phyloP scores from a whole-genome alignment of 2,329 filamentous ascomycete genomes.

The Talaromyces albobiverticillius region DNA sequence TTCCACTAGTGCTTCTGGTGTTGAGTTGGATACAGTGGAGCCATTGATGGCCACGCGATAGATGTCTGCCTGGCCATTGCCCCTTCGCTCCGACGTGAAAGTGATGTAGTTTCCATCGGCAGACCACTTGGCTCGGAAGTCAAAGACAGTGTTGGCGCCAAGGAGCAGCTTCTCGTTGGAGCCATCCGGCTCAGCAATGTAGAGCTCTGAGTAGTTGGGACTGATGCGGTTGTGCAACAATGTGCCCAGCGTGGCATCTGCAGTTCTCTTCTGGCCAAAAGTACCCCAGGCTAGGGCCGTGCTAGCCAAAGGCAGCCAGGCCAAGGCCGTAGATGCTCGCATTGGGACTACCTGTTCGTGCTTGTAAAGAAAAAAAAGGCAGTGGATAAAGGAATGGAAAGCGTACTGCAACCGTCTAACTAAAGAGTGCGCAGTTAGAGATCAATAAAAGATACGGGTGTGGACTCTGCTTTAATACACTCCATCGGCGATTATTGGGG shows the following conservation, averaged over 20 bases:
- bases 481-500: too few relatives aligned
- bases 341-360: too few relatives aligned
- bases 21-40: slow-evolving; percentile 16
- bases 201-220: slow-evolving; percentile 25
- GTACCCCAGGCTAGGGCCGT: too few relatives aligned
- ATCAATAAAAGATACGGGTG: too few relatives aligned
- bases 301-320: too few relatives aligned
- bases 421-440: too few relatives aligned
- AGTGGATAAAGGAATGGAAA: too few relatives aligned
- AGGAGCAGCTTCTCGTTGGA: slow-evolving; percentile 36
- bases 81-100: slow-evolving; percentile 41
- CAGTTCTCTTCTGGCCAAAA: too few relatives aligned
- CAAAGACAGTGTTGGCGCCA: slow-evolving; percentile 27
- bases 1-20: slow-evolving; percentile 30
- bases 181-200: slow-evolving; percentile 39
- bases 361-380: too few relatives aligned
- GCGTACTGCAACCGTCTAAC: too few relatives aligned
- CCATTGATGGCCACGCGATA: slow-evolving; percentile 38
- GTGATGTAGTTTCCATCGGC: slow-evolving; percentile 39
- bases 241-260: background rate
- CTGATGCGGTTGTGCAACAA: slow-evolving; percentile 30
- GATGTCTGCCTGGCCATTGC: slow-evolving; percentile 41
- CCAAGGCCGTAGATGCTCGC: too few relatives aligned
- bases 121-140: slow-evolving; percentile 41
- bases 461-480: too few relatives aligned